These are phyloP conservation scores for Medicago arabica DNA, from an alignment of 306 rosid species.

Conservation along the genomic window DNA sequence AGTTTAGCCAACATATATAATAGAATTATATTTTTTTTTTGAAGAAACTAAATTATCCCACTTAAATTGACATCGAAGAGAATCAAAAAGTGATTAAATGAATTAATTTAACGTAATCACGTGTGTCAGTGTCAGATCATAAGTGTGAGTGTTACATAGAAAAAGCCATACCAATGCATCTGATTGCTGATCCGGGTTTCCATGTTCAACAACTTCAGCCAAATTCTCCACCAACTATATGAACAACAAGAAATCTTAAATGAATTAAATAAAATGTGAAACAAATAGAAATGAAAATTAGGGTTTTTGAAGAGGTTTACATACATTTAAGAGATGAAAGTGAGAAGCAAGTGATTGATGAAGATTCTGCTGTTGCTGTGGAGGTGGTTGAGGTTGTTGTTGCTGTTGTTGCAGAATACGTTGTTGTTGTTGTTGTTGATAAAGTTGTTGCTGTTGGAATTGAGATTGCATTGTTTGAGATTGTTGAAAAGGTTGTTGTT, in stretches of 20 bases:
- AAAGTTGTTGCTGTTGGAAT: slow-evolving; percentile 54
- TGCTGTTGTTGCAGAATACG: slow-evolving; percentile 51
- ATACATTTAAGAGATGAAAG: slow-evolving; percentile 72
- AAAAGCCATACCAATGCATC: slow-evolving; percentile 70
- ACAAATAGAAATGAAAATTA: background rate
- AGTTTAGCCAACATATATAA: too few species aligned
- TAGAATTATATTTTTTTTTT: too few species aligned
- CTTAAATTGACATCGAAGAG: too few species aligned
- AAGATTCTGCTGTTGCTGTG: slow-evolving; percentile 59
- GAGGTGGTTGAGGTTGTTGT: slow-evolving; percentile 42
- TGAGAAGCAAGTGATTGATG: slow-evolving; percentile 93
- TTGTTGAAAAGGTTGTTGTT: slow-evolving; percentile 49
- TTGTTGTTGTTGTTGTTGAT: slow-evolving; percentile 56
- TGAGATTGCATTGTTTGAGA: slow-evolving; percentile 48
- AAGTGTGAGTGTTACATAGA: too few species aligned
- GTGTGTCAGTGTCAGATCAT: too few species aligned
- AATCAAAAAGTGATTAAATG: too few species aligned
- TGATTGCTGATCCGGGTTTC: slow-evolving; percentile 79
- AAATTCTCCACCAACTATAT: slow-evolving; percentile 85
- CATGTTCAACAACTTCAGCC: slow-evolving; percentile 75
- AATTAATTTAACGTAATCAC: too few species aligned
- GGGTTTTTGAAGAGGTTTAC: slow-evolving; percentile 33
- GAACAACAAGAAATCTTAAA: slow-evolving; percentile 23
- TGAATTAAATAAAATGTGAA: background rate
- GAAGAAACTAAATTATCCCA: too few species aligned